Evolutionary conservation across 208 protist genomes (phyloP).

Genomic region (Borovskyia barvae): DNA sequence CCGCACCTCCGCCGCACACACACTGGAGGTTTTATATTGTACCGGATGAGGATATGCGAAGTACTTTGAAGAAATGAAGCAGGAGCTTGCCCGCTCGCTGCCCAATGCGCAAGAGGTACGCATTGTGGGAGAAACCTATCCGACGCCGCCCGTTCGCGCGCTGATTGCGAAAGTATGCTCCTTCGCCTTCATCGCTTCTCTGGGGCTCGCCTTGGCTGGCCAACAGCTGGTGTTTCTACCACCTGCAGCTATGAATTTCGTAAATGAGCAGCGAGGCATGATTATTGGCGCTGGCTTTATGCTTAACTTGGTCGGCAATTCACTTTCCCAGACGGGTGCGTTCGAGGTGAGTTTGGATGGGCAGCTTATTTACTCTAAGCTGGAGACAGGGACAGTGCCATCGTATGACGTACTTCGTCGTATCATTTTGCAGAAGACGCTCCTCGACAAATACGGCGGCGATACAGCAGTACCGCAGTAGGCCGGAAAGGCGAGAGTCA

Average conservation of each 20-base stretch:
- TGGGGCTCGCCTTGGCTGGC: slow-evolving; percentile 34
- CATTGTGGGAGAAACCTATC: slow-evolving; percentile 46
- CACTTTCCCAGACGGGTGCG: slow-evolving; percentile 48
- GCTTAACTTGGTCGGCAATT: slow-evolving; percentile 52
- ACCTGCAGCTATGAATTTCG: slow-evolving; percentile 19
- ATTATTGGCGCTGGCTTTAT: slow-evolving; percentile 51
- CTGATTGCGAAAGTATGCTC: slow-evolving; percentile 28
- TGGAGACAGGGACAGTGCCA: slow-evolving; percentile 39
- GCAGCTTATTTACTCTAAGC: slow-evolving; percentile 64
- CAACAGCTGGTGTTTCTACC: slow-evolving; percentile 38
- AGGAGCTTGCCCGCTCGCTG: slow-evolving; percentile 29
- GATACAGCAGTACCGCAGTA: not conserved
- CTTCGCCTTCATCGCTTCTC: slow-evolving; percentile 30
- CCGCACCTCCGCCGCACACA: slow-evolving; percentile 3
- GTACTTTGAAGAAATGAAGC: slow-evolving; percentile 68
- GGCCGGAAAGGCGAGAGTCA: no score
- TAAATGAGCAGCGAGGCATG: slow-evolving; percentile 39
- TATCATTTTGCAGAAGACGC: slow-evolving; percentile 36
- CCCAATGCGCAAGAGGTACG: slow-evolving; percentile 38
- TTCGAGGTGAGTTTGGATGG: slow-evolving; percentile 77
- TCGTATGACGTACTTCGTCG: slow-evolving; percentile 20
- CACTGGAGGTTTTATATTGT: slow-evolving; percentile 56
- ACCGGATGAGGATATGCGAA: slow-evolving; percentile 79
- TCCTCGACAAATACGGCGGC: slow-evolving; percentile 29
- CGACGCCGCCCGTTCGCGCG: slow-evolving; percentile 36